Evolutionary conservation across 805 yeast genomes (phyloP).

Genomic region (Suhomyces faveliae): DNA sequence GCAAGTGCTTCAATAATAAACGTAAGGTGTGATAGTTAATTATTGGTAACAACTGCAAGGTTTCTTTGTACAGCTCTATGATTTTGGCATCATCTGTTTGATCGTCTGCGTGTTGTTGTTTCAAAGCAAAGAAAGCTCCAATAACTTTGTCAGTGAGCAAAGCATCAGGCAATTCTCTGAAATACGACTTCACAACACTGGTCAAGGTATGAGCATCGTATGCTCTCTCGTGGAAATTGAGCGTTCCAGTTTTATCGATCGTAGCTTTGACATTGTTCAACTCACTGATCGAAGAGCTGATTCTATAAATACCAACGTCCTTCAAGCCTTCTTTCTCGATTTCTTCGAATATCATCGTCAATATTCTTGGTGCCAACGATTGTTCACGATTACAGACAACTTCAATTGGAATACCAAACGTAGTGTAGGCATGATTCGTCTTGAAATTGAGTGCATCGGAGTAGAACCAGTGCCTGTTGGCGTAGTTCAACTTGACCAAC

Average conservation of each 20-base stretch:
- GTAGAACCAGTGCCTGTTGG: slow-evolving; percentile 55
- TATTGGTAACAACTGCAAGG: slow-evolving; percentile 51
- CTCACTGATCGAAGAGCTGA: slow-evolving; percentile 52
- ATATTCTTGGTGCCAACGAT: slow-evolving; percentile 59
- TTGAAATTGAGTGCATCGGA: slow-evolving; percentile 38
- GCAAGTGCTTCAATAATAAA: slow-evolving; percentile 66
- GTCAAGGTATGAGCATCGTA: slow-evolving; percentile 85
- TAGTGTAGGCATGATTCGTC: slow-evolving; percentile 26
- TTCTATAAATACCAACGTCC: slow-evolving; percentile 87
- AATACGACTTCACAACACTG: slow-evolving; percentile 78
- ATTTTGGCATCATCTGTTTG: slow-evolving; percentile 13
- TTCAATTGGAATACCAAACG: slow-evolving; percentile 85
- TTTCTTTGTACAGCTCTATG: slow-evolving; percentile 23
- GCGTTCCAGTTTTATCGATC: slow-evolving; percentile 47
- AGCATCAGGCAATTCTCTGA: slow-evolving; percentile 87
- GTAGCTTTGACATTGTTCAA: slow-evolving; percentile 42
- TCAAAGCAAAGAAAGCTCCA: slow-evolving; percentile 49
- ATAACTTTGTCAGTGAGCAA: slow-evolving; percentile 67
- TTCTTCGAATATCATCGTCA: slow-evolving; percentile 63
- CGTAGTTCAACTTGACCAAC: slow-evolving; percentile 52
- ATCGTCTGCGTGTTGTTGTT: slow-evolving; percentile 17
- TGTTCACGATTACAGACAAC: slow-evolving; percentile 74
- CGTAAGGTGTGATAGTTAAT: slow-evolving; percentile 68
- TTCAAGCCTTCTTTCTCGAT: slow-evolving; percentile 86
- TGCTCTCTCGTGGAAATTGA: slow-evolving; percentile 48